Conservation (phyloP, 1,284 basidiomycete genomes). For the Rhodofomes roseus region DNA sequence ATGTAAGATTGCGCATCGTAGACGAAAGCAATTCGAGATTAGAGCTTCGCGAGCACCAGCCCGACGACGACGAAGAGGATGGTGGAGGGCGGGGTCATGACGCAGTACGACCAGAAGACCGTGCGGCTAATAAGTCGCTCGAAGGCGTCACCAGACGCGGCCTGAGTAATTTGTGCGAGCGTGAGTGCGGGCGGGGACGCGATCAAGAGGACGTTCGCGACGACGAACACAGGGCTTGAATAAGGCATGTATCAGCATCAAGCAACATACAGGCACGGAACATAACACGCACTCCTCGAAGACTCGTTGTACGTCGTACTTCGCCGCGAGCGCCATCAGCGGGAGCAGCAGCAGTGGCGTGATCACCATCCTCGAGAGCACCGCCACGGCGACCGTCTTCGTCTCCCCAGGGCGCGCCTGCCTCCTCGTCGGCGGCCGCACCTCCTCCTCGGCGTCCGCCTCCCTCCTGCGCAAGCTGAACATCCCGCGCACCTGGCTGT, state of each 20-base stretch:
- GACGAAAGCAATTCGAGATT: too few relatives aligned
- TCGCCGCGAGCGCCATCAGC: slow-evolving; percentile 61
- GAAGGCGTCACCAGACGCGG: slow-evolving; percentile 84
- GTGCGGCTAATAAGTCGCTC: slow-evolving; percentile 85
- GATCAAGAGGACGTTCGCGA: slow-evolving; percentile 72
- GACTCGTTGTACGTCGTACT: slow-evolving; percentile 57
- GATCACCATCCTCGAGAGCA: slow-evolving; percentile 81
- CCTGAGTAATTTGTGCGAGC: slow-evolving; percentile 86
- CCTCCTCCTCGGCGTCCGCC: slow-evolving; percentile 13
- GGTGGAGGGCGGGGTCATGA: slow-evolving; percentile 79
- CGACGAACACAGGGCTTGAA: slow-evolving; percentile 76
- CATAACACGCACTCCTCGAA: slow-evolving; percentile 79
- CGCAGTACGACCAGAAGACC: slow-evolving; percentile 80
- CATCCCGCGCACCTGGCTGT: slow-evolving; percentile 40
- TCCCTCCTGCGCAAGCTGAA: slow-evolving; percentile 28
- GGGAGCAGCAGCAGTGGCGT: slow-evolving; percentile 80
- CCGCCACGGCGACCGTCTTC: slow-evolving; percentile 76
- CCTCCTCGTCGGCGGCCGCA: slow-evolving; percentile 14
- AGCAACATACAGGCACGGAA: slow-evolving; percentile 23
- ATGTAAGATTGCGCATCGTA: too few relatives aligned
- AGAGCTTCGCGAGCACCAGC: slow-evolving; percentile 53
- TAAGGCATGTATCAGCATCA: slow-evolving; percentile 9
- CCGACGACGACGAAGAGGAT: slow-evolving; percentile 76
- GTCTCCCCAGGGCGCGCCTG: slow-evolving; percentile 60
- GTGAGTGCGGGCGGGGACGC: slow-evolving; percentile 82